Percentiles rank a stretch among this genome's conserved stretches.
Conservation (phyloP, 805 yeast genomes). For the Nakazawaea siamensis region DNA sequence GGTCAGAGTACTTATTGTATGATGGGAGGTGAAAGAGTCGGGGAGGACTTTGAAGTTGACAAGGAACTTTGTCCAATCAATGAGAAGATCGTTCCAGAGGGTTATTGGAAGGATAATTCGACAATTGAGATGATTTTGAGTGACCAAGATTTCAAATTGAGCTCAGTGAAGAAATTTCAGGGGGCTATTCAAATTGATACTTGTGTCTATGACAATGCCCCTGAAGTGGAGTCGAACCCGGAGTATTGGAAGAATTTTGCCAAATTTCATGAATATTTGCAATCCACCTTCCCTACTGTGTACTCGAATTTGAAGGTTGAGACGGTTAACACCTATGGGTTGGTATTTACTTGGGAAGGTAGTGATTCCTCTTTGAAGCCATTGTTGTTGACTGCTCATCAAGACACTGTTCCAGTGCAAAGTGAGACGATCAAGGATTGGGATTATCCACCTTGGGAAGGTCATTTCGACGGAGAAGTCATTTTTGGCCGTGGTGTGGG, state of each 20-base stretch:
- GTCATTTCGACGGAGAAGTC: slow-evolving; percentile 54
- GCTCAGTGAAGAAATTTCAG: slow-evolving; percentile 33
- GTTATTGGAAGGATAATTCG: slow-evolving; percentile 5
- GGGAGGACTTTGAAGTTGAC: too few relatives aligned
- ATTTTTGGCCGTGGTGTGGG: slow-evolving; percentile 74
- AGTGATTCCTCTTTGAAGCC: slow-evolving; percentile 46
- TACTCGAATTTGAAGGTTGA: slow-evolving; percentile 39
- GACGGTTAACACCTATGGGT: slow-evolving; percentile 52
- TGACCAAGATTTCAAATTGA: slow-evolving; percentile 23
- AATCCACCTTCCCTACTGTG: slow-evolving; percentile 45
- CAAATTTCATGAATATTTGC: slow-evolving; percentile 45
- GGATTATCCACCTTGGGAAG: slow-evolving; percentile 61
- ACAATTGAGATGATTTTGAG: slow-evolving; percentile 12
- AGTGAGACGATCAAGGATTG: slow-evolving; percentile 45
- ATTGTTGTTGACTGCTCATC: slow-evolving; percentile 64
- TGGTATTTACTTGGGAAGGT: slow-evolving; percentile 60
- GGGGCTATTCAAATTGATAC: slow-evolving; percentile 60
- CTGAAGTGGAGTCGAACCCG: slow-evolving; percentile 37
- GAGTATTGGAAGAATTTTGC: slow-evolving; percentile 40
- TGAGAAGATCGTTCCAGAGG: slow-evolving; percentile 1
- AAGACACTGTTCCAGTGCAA: slow-evolving; percentile 76
- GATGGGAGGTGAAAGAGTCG: too few relatives aligned
- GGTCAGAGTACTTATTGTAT: background rate
- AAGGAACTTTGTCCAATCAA: slow-evolving; percentile 9
- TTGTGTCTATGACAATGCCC: slow-evolving; percentile 40